These are phyloP conservation scores for Verticillium tricorpus DNA, from an alignment of 2,329 filamentous ascomycete genomes.

Conservation along the genomic window DNA sequence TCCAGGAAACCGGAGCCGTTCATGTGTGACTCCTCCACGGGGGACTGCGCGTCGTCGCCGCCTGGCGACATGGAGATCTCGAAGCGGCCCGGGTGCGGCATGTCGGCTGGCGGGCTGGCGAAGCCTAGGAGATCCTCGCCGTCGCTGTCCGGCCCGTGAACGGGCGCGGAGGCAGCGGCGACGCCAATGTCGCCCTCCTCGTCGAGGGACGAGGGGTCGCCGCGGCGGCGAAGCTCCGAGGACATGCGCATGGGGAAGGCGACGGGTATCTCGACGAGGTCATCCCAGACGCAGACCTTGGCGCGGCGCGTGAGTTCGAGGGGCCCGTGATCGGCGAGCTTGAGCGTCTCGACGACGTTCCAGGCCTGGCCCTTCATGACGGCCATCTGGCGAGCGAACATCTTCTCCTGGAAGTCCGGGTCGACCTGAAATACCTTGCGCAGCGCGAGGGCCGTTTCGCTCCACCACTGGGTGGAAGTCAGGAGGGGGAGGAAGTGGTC, in stretches of 20 bases:
- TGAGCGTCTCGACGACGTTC: constrained; percentile 98
- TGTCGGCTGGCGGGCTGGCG: constrained; percentile 55
- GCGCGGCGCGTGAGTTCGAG: constrained; percentile 86
- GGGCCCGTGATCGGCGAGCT: constrained; percentile 86
- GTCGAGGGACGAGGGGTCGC: constrained; percentile 9
- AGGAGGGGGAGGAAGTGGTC: constrained; percentile 94
- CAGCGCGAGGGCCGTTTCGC: constrained; percentile 82
- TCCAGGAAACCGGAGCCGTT: constrained; percentile 9
- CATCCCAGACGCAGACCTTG: constrained; percentile 96
- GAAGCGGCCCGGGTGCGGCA: constrained; percentile 73
- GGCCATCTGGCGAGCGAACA: constrained; percentile 97
- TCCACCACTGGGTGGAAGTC: constrained; percentile 96
- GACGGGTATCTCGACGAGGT: constrained; percentile 91
- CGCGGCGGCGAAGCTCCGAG: constrained; percentile 68
- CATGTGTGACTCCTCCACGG: constrained; percentile 24
- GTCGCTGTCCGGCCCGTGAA: constrained; percentile 22
- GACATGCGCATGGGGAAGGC: constrained; percentile 88
- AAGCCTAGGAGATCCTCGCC: constrained; percentile 65
- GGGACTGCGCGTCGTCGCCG: constrained; percentile 31
- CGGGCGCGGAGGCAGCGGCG: constrained; percentile 28
- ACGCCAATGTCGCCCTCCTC: constrained; percentile 87
- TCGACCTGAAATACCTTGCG: constrained; percentile 87
- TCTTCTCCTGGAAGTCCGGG: constrained; percentile 93
- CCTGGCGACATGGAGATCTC: constrained; percentile 54
- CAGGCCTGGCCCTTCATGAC: constrained; percentile 99